These are phyloP conservation scores for Canavalia ensiformis DNA, from an alignment of 306 rosid species.

Conservation along the genomic window DNA sequence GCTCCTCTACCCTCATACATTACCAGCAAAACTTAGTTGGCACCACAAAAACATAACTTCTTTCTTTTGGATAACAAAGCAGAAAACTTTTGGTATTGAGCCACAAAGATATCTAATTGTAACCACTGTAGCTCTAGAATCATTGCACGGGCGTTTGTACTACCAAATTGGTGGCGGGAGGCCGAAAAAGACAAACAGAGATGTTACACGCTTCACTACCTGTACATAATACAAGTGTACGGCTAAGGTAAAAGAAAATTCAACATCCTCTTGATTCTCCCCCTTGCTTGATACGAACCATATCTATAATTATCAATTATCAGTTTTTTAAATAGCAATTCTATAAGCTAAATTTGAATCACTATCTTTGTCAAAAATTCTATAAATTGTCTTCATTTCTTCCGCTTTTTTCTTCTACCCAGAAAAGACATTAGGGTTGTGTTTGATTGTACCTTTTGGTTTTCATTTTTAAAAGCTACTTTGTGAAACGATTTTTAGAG, in stretches of 20 bases:
- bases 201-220: neutral
- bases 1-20: too few relatives aligned
- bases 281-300: neutral
- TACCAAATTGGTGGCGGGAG: neutral
- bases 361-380: neutral
- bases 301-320: neutral
- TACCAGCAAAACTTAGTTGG: neutral
- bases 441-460: too few relatives aligned
- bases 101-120: too few relatives aligned
- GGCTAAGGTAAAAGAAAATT: neutral
- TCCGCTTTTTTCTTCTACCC: neutral
- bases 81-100: too few relatives aligned
- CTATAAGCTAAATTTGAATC: neutral
- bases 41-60: too few relatives aligned
- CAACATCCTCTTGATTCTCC: neutral
- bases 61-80: too few relatives aligned
- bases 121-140: too few relatives aligned
- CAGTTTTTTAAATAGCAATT: neutral
- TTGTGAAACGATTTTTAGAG: neutral
- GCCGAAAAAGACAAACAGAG: neutral
- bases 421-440: neutral
- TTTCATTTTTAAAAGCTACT: neutral
- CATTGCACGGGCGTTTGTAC: neutral
- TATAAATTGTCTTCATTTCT: slow-evolving; percentile 18
- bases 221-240: neutral